Base-by-base conservation (phyloP, 345 rosid genomes). In the Populus davidiana region DNA sequence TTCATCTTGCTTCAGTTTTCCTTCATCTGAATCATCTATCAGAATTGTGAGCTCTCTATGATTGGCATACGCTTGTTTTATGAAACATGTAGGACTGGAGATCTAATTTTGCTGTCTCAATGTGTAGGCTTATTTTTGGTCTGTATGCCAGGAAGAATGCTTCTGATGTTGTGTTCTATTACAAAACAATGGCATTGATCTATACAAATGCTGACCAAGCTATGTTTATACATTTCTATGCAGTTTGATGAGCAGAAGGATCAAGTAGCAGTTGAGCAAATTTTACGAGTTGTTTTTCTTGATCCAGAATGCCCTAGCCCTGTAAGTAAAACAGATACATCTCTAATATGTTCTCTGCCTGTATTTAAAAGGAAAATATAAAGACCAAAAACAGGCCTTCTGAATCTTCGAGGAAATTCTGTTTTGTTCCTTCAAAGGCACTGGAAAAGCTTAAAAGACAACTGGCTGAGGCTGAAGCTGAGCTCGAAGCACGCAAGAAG, bases 241-340 rank as follows among this genome's bases (percentile, higher is more conserved):
- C 91, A 96, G 99, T 96, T 96, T 87, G 98, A 96, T 49, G 99
- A 96, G 81, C 97, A 87, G 82, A 96, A 89, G 82, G 99, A 96
- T 71, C 92, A 91, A 81, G 91, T 87, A 21, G 88, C 90, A 8
- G 85, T 85, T 62, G 98, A 96, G 83, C 91, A 91, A 81, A 90
- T 96, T 78, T 71, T 94, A 85, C 94, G 88, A 52, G 99, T 94
- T 41, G 83, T 92, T 75, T 96, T 94, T 76, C 83, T 96, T 20
- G 94, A 96, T 84, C 97, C 98, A 0, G 92, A 83, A 41, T 90
- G 92, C 17, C 80, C 97, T 62, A 83, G 82, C 80, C 91, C 97
- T 80, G 99, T 96, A 82, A 89, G 94, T 85, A 43, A 35, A 54
- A 38, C 3, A 6, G 1, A 66, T 50, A 47, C 20, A 50, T 31